A percentile compares a stretch with the other conserved stretches of the same genome.
Conservation (phyloP, 495 filamentous ascomycete species). For the Astrocystis sublimbata region DNA sequence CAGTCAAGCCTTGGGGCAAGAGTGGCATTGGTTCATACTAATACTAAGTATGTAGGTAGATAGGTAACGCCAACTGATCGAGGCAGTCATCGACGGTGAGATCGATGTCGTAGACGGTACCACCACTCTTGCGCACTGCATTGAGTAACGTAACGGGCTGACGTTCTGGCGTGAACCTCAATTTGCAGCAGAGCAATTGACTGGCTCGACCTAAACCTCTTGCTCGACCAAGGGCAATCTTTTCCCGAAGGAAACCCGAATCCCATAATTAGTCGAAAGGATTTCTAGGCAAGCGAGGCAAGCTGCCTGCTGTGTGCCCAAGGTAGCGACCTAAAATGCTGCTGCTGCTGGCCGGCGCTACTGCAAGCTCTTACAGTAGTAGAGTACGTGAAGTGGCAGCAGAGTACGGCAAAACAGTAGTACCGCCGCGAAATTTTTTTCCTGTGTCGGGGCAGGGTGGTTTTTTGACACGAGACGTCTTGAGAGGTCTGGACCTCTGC, state of each 20-base stretch:
- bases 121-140: no score
- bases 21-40: neutral
- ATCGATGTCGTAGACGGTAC: neutral
- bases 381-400: neutral
- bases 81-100: constrained; percentile 6
- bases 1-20: neutral
- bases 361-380: constrained; percentile 17
- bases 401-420: no score
- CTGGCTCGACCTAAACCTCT: no score
- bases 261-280: no score
- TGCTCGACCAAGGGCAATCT: neutral
- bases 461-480: neutral
- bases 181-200: no score
- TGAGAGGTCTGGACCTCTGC: neutral
- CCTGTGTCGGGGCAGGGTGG: no score
- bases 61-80: constrained; percentile 7
- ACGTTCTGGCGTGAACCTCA: no score
- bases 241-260: constrained; percentile 4
- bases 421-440: no score
- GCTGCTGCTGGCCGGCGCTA: constrained; percentile 2
- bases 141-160: no score
- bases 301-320: no score
- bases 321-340: neutral
- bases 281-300: no score
- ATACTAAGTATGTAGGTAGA: no score